phyloP scores from a whole-genome alignment of 306 rosid species.

The Quercus parvula region DNA sequence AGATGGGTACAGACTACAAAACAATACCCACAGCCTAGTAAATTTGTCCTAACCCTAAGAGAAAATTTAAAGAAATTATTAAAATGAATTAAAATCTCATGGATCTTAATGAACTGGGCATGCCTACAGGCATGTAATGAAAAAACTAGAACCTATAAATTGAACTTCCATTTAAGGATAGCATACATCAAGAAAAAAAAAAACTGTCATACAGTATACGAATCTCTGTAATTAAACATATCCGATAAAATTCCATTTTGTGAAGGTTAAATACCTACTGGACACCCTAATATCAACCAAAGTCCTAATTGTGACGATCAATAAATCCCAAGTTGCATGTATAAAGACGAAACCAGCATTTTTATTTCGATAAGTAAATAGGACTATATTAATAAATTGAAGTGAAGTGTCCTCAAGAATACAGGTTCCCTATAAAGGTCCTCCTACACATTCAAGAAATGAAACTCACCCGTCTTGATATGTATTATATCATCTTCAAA shows the following conservation, averaged over 20 bases:
- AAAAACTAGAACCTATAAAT: conserved; percentile 1
- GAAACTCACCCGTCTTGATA: conserved; percentile 13
- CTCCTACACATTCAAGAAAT: background rate
- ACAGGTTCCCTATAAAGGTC: background rate
- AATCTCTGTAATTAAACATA: background rate
- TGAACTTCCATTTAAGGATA: background rate
- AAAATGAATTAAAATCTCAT: background rate
- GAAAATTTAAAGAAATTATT: background rate
- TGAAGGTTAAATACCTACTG: background rate
- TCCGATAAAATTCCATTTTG: background rate
- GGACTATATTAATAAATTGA: background rate
- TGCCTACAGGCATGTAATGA: conserved; percentile 2
- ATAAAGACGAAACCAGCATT: background rate
- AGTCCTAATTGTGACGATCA: background rate
- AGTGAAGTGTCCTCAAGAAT: background rate
- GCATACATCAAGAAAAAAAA: background rate
- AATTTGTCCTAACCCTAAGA: background rate
- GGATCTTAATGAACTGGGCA: background rate
- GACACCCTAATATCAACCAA: background rate
- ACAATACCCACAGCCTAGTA: background rate
- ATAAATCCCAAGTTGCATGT: background rate
- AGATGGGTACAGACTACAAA: background rate
- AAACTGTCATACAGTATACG: background rate
- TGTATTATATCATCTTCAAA: conserved; percentile 20
- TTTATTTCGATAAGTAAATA: background rate